These are phyloP conservation scores for Leccinum pachyderme DNA, from an alignment of 1,284 basidiomycete species.

Conservation along the genomic window DNA sequence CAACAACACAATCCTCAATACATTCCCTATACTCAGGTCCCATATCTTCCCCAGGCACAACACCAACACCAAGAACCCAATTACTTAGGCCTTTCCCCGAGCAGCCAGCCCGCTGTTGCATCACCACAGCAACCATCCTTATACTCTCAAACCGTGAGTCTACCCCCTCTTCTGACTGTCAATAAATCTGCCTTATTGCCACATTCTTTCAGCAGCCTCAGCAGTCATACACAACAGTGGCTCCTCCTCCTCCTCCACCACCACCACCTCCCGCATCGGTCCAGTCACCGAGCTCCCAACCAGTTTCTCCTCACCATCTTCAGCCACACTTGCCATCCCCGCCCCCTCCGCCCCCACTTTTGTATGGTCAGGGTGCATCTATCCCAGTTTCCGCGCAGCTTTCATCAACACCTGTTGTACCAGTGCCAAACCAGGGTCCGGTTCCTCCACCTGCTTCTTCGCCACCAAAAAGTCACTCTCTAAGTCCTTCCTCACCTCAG, in stretches of 20 bases:
- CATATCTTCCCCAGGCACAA: conserved; percentile 8
- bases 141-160: conserved; percentile 40
- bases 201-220: conserved; percentile 6
- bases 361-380: conserved; percentile 8
- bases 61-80: conserved; percentile 23
- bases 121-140: conserved; percentile 28
- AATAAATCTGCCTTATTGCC: conserved; percentile 5
- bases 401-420: conserved; percentile 1
- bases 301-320: conserved; percentile 10
- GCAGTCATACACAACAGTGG: conserved; percentile 9
- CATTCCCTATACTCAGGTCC: conserved; percentile 16
- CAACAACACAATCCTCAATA: conserved; percentile 17
- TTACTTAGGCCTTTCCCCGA: neutral
- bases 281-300: conserved; percentile 15
- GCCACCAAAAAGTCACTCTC: neutral
- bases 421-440: conserved; percentile 1
- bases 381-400: conserved; percentile 3
- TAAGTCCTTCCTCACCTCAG: neutral
- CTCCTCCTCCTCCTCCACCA: neutral
- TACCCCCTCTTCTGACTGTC: conserved; percentile 18
- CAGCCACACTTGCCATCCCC: conserved; percentile 18
- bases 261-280: conserved; percentile 14
- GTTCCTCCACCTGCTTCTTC: conserved; percentile 2
- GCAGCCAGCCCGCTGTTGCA: conserved; percentile 2
- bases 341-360: conserved; percentile 11